Conservation (phyloP, 2,329 filamentous ascomycete genomes). For the Aspergillus japonicus region DNA sequence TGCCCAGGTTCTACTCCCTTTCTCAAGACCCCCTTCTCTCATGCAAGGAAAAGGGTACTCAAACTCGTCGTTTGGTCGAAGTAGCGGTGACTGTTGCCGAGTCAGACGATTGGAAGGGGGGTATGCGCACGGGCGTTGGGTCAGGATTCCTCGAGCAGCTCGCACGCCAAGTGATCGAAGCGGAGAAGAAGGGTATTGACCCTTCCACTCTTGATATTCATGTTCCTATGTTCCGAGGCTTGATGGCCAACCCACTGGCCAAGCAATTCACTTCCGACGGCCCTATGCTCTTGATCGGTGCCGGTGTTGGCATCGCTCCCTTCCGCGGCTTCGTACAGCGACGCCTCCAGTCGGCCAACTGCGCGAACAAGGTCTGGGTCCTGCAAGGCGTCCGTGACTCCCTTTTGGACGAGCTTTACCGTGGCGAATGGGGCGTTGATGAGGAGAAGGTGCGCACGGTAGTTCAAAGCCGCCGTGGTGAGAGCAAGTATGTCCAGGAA, state of each 20-base stretch:
- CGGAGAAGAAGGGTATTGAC: constrained; percentile 60
- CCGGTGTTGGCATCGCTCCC: constrained; percentile 92
- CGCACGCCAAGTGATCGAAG: constrained; percentile 68
- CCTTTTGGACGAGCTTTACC: constrained; percentile 92
- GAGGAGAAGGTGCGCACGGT: constrained; percentile 83
- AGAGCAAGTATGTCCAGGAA: constrained; percentile 92
- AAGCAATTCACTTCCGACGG: constrained; percentile 90
- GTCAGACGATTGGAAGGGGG: constrained; percentile 71
- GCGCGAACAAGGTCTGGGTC: constrained; percentile 97
- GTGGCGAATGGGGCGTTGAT: constrained; percentile 91
- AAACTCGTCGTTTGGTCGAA: constrained; percentile 79
- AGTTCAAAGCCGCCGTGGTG: constrained; percentile 71
- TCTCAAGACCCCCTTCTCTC: constrained; percentile 91
- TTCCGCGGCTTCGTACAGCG: constrained; percentile 98
- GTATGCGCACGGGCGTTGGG: constrained; percentile 76
- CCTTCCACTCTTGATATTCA: constrained; percentile 61
- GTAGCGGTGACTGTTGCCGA: constrained; percentile 97
- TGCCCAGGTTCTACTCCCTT: constrained; percentile 98
- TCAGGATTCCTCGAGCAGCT: constrained; percentile 92
- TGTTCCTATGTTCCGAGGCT: constrained; percentile 94
- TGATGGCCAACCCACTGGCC: constrained; percentile 95
- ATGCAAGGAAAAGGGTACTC: constrained; percentile 65
- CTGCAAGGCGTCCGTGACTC: constrained; percentile 93
- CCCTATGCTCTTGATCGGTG: constrained; percentile 95
- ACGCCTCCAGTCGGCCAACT: constrained; percentile 88